phyloP scores from a whole-genome alignment of 2,329 filamentous ascomycete genomes.

The Calonectria ilicicola region DNA sequence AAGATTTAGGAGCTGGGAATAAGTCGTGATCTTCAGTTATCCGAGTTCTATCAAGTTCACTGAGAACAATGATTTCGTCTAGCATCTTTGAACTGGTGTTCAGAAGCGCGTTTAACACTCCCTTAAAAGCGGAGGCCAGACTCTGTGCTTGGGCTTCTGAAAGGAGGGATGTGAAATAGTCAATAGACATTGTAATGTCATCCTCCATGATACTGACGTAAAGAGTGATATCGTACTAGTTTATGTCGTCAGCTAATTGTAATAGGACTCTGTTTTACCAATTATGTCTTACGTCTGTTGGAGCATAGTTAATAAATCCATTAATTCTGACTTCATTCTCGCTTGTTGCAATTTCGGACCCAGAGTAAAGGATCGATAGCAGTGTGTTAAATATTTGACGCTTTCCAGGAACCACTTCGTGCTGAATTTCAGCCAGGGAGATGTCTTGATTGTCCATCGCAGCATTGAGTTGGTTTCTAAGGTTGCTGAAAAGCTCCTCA shows the following conservation, averaged over 20 bases:
- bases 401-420: slow-evolving; percentile 1
- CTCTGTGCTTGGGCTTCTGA: not conserved
- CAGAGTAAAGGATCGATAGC: slow-evolving; percentile 1
- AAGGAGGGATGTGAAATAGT: slow-evolving; percentile 1
- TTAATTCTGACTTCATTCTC: not conserved
- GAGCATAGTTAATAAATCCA: slow-evolving; percentile 1
- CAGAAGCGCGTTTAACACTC: not conserved
- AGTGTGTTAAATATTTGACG: slow-evolving; percentile 7
- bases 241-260: not conserved
- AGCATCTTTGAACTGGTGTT: not conserved
- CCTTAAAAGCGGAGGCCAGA: not conserved
- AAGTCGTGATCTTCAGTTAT: not conserved
- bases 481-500: slow-evolving; percentile 36
- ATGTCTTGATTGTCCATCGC: slow-evolving; percentile 5
- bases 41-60: not conserved
- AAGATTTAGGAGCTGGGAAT: not conserved
- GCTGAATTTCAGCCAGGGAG: slow-evolving; percentile 1
- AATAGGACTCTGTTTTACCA: not conserved
- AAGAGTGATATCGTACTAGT: slow-evolving; percentile 4
- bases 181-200: not conserved
- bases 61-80: not conserved
- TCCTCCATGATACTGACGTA: not conserved
- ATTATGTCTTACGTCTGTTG: not conserved
- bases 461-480: not conserved
- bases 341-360: not conserved